A percentile compares a stretch with the other conserved stretches of the same genome.
Conservation (phyloP, 257 asterid genomes). For the Galeopsis tetrahit region DNA sequence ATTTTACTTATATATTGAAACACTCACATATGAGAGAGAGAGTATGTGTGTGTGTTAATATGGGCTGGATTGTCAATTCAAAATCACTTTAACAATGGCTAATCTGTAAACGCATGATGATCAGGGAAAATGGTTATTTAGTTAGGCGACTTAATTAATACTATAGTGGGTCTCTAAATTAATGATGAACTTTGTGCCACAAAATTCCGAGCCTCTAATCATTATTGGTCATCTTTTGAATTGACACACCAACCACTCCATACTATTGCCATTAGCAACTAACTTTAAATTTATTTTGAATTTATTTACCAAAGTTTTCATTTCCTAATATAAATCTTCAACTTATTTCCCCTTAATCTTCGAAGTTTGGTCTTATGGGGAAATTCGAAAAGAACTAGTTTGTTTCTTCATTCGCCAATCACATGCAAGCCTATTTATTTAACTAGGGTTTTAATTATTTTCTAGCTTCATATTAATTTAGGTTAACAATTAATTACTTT, state of each 20-base stretch:
- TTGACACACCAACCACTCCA: slow-evolving; percentile 37
- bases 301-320: not conserved
- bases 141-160: slow-evolving; percentile 41
- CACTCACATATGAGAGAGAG: not conserved
- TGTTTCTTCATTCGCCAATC: not conserved
- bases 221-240: slow-evolving; percentile 35
- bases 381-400: slow-evolving; percentile 14
- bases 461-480: not conserved
- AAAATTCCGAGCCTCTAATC: slow-evolving; percentile 34
- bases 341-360: slow-evolving; percentile 24
- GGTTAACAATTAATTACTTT: not conserved
- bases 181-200: slow-evolving; percentile 37
- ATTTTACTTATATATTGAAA: too few species aligned
- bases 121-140: slow-evolving; percentile 39
- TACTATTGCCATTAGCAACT: slow-evolving; percentile 32
- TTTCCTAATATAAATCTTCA: not conserved
- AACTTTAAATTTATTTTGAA: slow-evolving; percentile 26
- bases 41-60: not conserved
- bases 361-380: slow-evolving; percentile 3
- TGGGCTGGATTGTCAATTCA: slow-evolving; percentile 37
- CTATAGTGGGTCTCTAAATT: slow-evolving; percentile 31
- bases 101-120: slow-evolving; percentile 42
- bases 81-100: slow-evolving; percentile 35
- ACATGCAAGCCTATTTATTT: not conserved
- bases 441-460: not conserved